Evolutionary conservation across 2,329 filamentous ascomycete genomes (phyloP).

Genomic region (Paecilomyces sp.): DNA sequence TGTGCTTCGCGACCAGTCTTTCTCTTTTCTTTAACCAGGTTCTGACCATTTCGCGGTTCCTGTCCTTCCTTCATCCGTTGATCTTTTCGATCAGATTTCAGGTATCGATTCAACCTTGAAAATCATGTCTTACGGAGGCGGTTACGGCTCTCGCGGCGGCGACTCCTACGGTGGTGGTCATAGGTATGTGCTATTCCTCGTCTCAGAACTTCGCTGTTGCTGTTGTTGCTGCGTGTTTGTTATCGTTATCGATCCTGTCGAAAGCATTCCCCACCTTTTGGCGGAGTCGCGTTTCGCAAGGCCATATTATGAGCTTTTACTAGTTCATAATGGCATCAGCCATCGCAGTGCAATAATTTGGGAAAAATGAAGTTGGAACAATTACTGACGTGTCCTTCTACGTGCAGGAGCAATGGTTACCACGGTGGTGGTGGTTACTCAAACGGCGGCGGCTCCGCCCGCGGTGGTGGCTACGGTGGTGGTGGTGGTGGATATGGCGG

Average conservation of each 20-base stretch:
- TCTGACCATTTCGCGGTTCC: background rate
- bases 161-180: constrained; percentile 43
- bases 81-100: background rate
- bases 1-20: constrained; percentile 4
- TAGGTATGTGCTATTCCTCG: constrained; percentile 25
- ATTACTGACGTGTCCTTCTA: constrained; percentile 7
- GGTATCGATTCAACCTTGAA: background rate
- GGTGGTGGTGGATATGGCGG: constrained; percentile 23
- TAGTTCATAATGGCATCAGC: background rate
- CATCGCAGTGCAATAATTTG: constrained; percentile 1
- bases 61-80: background rate
- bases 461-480: constrained; percentile 38
- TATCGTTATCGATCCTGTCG: background rate
- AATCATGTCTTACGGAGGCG: constrained; percentile 63
- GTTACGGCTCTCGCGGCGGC: constrained; percentile 34
- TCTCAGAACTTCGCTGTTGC: background rate
- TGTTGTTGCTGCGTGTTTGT: background rate
- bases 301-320: background rate
- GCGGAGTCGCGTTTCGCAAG: background rate
- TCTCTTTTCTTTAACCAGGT: constrained; percentile 6
- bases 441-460: constrained; percentile 32
- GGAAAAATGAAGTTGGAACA: background rate
- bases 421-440: constrained; percentile 48
- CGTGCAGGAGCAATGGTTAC: constrained; percentile 20
- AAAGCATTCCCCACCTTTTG: background rate